Evolutionary conservation across 176 grass and related monocot genomes (phyloP).

Genomic region (Triticum turgidum): DNA sequence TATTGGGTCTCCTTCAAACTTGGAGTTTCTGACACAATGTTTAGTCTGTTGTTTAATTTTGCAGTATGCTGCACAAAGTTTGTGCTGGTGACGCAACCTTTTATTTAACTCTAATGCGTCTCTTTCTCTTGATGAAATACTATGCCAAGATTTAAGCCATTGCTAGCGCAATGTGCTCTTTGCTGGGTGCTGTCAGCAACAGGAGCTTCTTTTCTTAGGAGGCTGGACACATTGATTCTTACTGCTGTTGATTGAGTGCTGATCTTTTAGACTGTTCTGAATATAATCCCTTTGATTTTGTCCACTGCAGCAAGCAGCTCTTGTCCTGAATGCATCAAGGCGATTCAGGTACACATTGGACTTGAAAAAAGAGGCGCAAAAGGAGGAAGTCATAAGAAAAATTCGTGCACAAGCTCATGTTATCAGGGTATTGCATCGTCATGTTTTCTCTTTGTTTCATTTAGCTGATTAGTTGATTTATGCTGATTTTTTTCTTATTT

Average conservation of each 20-base stretch:
- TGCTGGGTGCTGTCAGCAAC: not conserved
- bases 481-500: slow-evolving; percentile 21
- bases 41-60: too few species aligned
- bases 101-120: too few species aligned
- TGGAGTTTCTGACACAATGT: too few species aligned
- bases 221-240: not conserved
- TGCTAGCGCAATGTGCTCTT: not conserved
- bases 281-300: not conserved
- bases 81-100: too few species aligned
- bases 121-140: too few species aligned
- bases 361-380: slow-evolving; percentile 79
- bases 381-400: slow-evolving; percentile 66
- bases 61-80: too few species aligned
- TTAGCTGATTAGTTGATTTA: not conserved
- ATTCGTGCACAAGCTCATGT: slow-evolving; percentile 93
- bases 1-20: too few species aligned
- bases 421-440: slow-evolving; percentile 47
- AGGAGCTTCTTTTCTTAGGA: not conserved
- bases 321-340: slow-evolving; percentile 89
- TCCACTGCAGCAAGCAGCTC: slow-evolving; percentile 64
- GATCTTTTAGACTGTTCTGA: not conserved
- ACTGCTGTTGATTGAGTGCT: not conserved
- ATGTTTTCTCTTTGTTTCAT: not conserved
- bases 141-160: too few species aligned
- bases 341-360: slow-evolving; percentile 93